Evolutionary conservation across 2,329 filamentous ascomycete species (phyloP).

Genomic region (Nemania sp.): DNA sequence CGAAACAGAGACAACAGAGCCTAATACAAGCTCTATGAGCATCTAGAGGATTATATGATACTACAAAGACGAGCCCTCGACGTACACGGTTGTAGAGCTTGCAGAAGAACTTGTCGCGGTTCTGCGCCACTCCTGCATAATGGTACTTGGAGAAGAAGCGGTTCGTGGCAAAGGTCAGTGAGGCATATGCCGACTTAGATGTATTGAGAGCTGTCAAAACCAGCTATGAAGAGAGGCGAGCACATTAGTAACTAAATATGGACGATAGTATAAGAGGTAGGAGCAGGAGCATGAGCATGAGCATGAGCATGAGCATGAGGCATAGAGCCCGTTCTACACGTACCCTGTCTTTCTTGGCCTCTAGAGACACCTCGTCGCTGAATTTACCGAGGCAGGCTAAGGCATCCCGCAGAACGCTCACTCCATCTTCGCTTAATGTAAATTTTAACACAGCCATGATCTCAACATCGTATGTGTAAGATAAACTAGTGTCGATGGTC

Average conservation of each 20-base stretch:
- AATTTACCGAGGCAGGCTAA: conserved; percentile 82
- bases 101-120: conserved; percentile 75
- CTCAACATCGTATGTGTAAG: background rate
- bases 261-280: background rate
- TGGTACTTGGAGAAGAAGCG: conserved; percentile 80
- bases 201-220: conserved; percentile 80
- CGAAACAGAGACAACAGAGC: conserved; percentile 80
- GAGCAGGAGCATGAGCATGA: too few relatives aligned
- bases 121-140: conserved; percentile 67
- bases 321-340: background rate
- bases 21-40: conserved; percentile 52
- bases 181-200: conserved; percentile 84
- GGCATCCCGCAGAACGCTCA: conserved; percentile 77
- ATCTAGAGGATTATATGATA: conserved; percentile 8
- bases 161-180: conserved; percentile 73
- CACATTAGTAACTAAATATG: conserved; percentile 16
- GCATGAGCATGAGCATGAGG: too few relatives aligned
- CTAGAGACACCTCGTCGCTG: conserved; percentile 81
- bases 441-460: conserved; percentile 75
- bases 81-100: conserved; percentile 77
- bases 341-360: conserved; percentile 77
- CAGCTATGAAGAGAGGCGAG: conserved; percentile 63
- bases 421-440: conserved; percentile 78
- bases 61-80: conserved; percentile 2
- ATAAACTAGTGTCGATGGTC: background rate